Evolutionary conservation across 345 rosid genomes (phyloP), one percentile per base, ranked within the genome.

Genomic region (Populus tremula): DNA sequence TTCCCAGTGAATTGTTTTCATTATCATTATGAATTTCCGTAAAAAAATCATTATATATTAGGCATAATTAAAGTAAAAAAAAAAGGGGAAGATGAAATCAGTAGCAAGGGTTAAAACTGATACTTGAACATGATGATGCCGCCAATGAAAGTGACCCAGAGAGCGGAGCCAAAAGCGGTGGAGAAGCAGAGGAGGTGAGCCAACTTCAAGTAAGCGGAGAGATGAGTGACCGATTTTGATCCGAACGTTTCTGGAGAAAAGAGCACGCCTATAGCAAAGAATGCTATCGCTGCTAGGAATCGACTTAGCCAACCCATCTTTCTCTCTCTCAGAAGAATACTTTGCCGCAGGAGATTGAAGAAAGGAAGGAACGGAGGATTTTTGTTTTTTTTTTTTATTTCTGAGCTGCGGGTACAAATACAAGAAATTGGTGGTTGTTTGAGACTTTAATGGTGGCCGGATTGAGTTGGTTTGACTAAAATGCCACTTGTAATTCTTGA

Each of bases 41-140:
- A 45, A 2, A 47, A 47, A 47, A 47, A 47, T 14, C 18, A 47
- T 47, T 47, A 47, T 1, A n/a, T 1, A 63, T 25, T 9, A 27
- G 16, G 25, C 11, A 63, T 23, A 12, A 14, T 13, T 64, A 29
- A 25, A 25, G 20, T 6, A 29, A 16, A 11, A 31, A 31, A 5
- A 64, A 5, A 16, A 36, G 35, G 10, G 7, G 8, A 1, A 23
- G 20, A 6, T 31, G 36, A 33, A 31, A 27, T 71, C 14, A 53
- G 21, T 59, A 35, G 11, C 1, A 76, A 36, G 17, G 74, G 49
- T 20, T 11, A 3, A 12, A 63, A 29, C 21, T 16, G 41, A 64
- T 80, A 96, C 99, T 92, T 96, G 92, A 96, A 93, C 99, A 96
- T 93, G 87, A 96, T 90, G 94, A 93, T 92, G 80, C 99, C 98